Evolutionary conservation across 1,284 basidiomycete genomes (phyloP).

Genomic region (Taiwanofungus camphoratus): DNA sequence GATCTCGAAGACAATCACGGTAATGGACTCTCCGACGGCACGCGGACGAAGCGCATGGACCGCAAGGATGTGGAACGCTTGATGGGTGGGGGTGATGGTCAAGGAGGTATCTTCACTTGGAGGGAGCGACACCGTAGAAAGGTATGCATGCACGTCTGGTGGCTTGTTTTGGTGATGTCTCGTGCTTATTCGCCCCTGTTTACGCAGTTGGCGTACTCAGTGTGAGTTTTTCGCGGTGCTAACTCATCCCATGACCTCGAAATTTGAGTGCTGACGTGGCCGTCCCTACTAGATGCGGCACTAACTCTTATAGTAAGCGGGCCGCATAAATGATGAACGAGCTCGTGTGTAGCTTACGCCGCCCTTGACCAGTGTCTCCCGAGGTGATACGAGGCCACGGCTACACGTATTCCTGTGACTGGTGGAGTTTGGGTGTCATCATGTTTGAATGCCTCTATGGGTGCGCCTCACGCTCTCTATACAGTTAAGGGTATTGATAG

Average conservation of each 20-base stretch:
- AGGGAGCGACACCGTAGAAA: slow-evolving; percentile 89
- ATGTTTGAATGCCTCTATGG: slow-evolving; percentile 89
- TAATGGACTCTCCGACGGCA: slow-evolving; percentile 56
- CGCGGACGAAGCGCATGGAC: slow-evolving; percentile 69
- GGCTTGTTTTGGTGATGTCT: slow-evolving; percentile 4
- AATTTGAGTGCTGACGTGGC: too few species aligned
- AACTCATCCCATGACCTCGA: too few species aligned
- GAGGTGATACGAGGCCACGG: slow-evolving; percentile 93
- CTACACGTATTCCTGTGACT: slow-evolving; percentile 93
- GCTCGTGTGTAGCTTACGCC: slow-evolving; percentile 1
- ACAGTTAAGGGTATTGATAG: slow-evolving; percentile 11
- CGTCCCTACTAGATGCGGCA: slow-evolving; percentile 65
- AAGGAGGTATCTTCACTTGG: slow-evolving; percentile 86
- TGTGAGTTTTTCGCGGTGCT: slow-evolving; percentile 65
- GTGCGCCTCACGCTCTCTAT: slow-evolving; percentile 38
- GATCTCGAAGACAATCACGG: slow-evolving; percentile 73
- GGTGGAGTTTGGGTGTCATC: slow-evolving; percentile 97
- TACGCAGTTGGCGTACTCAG: slow-evolving; percentile 82
- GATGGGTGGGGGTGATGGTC: slow-evolving; percentile 73
- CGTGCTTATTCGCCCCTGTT: slow-evolving; percentile 13
- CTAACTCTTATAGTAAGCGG: slow-evolving; percentile 84
- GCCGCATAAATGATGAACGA: background rate
- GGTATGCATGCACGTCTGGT: slow-evolving; percentile 33
- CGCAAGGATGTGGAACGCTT: slow-evolving; percentile 73
- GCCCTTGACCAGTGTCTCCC: slow-evolving; percentile 68